Conservation (phyloP, 208 protist species). For the Balamuthia mandrillaris region DNA sequence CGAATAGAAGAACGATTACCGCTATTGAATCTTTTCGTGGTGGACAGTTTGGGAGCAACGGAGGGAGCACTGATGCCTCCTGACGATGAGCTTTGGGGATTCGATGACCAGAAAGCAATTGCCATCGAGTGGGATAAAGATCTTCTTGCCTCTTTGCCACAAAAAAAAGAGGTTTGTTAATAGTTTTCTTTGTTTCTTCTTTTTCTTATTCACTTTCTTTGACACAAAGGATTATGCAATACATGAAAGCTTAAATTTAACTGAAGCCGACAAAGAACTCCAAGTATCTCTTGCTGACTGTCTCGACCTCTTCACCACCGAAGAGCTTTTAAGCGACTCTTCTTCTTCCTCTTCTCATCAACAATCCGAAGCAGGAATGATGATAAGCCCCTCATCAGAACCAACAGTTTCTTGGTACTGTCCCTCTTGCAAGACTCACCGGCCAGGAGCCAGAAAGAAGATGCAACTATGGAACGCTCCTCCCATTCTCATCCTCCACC, state of each 20-base stretch:
- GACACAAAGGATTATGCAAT: background rate
- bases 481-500: slow-evolving; percentile 71
- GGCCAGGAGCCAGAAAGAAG: slow-evolving; percentile 60
- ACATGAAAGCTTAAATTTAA: background rate
- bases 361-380: too few relatives aligned
- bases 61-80: background rate
- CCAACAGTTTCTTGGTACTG: slow-evolving; percentile 45
- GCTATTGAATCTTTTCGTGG: too few relatives aligned
- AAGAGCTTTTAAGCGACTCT: slow-evolving; percentile 45
- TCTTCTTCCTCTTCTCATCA: background rate
- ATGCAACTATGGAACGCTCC: slow-evolving; percentile 70
- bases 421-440: slow-evolving; percentile 56
- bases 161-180: background rate
- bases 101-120: background rate
- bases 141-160: background rate
- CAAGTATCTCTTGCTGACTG: slow-evolving; percentile 49
- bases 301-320: slow-evolving; percentile 51
- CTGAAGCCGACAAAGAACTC: background rate
- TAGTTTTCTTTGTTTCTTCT: background rate
- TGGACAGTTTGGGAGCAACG: too few relatives aligned
- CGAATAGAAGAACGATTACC: too few relatives aligned
- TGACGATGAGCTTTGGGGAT: background rate
- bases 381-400: background rate
- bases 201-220: background rate
- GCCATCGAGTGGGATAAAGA: slow-evolving; percentile 2